A percentile compares a stretch with the other conserved stretches of the same genome.
Evolutionary conservation across 2,329 filamentous ascomycete species (phyloP).

Genomic region (Colletotrichum higginsianum): DNA sequence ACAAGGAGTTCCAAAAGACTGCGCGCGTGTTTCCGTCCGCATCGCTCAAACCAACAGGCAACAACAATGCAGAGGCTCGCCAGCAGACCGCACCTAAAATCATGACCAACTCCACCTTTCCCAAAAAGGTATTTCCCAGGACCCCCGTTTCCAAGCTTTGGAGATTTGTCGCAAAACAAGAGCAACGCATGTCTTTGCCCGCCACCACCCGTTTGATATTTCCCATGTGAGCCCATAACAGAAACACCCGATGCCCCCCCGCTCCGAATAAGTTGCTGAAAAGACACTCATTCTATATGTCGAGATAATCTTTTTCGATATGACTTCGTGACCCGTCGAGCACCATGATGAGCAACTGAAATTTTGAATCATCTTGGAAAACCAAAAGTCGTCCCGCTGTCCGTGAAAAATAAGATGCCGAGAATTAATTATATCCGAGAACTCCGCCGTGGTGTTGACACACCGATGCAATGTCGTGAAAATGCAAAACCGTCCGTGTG

Average conservation of each 20-base stretch:
- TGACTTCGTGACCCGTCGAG: constrained; percentile 42
- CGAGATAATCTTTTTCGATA: constrained; percentile 59
- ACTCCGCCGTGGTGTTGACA: constrained; percentile 59
- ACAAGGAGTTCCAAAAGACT: constrained; percentile 26
- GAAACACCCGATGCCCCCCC: constrained; percentile 53
- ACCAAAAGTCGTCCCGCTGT: constrained; percentile 54
- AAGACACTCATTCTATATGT: constrained; percentile 67
- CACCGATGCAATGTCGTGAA: constrained; percentile 64
- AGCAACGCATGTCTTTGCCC: constrained; percentile 53
- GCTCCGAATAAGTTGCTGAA: constrained; percentile 47
- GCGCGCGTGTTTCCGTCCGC: constrained; percentile 15
- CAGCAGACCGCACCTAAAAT: constrained; percentile 36
- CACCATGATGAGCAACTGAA: constrained; percentile 51
- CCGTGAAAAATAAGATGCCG: constrained; percentile 49
- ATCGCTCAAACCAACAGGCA: constrained; percentile 21
- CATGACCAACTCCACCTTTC: constrained; percentile 56
- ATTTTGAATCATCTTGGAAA: constrained; percentile 60
- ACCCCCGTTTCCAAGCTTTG: constrained; percentile 48
- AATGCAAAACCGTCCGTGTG: constrained; percentile 61
- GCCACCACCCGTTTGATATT: constrained; percentile 50
- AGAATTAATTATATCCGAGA: constrained; percentile 50
- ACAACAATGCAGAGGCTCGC: constrained; percentile 46
- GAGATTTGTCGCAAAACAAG: constrained; percentile 46
- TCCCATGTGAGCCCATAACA: constrained; percentile 55
- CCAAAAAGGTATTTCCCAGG: constrained; percentile 41